Base-by-base conservation (phyloP, 2,329 filamentous ascomycete genomes). In the Arthrobotrys pseudoclavata region DNA sequence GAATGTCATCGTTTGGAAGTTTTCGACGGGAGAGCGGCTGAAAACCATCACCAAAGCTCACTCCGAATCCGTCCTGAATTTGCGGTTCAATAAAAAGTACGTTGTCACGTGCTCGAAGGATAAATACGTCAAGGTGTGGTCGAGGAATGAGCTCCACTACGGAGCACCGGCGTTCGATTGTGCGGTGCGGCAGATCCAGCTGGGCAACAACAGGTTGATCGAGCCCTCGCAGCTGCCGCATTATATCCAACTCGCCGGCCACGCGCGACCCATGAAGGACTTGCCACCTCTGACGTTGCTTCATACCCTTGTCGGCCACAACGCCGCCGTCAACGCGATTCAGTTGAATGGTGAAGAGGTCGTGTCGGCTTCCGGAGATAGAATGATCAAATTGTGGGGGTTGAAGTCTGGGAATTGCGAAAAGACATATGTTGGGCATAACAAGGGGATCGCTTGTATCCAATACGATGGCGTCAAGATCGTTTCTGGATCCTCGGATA, bases 101-200 rank as follows among this genome's bases (percentile, higher is more conserved):
- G 87, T 99, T 3, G 93, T 98, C 12, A 99, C 96, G 0, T 98
- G 96, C 82, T 98, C 95, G 60, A 99, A 99, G 83, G 96, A 99
- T 84, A 96, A 94, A 84, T 91, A 91, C 0, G 97, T 99, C 86
- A 97, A 97, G 84, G 90, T 99, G 18, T 99, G 97, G 88, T 98
- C 95, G 83, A 90, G 96, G 4, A 87, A 86, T 18, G 86, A 89
- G 18, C 85, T 97, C n/a, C 85, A 85, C 34, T 86, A 87, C 50
- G 88, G 88, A 22, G 88, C 91, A 37, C 42, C 29, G 20, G 74
- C 62, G n/a, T 77, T 69, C 67, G 67, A 77, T n/a, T 55, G 52
- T n/a, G 74, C 74, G 2, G 67, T 77, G 3, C 67, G 74, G 29
- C 74, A 77, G 62, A 55, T 78, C 20, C 60, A 81, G 34, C 80